Evolutionary conservation across 2,329 filamentous ascomycete species (phyloP), one percentile per base, ranked within the genome.

Genomic region (Pyrenophora tritici-repentis): DNA sequence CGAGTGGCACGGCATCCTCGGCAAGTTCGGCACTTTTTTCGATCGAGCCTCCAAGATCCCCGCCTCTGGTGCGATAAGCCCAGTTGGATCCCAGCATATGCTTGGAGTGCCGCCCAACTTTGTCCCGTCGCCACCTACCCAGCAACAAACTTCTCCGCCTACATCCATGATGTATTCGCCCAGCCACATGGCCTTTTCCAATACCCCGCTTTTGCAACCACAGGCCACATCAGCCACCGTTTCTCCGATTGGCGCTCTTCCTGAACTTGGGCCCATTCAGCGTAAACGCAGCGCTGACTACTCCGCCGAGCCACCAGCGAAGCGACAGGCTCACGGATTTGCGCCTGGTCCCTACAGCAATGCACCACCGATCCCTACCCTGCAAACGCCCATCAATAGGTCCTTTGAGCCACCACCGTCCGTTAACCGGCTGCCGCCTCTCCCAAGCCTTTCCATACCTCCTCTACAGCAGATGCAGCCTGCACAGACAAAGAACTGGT

Each of bases 1-100:
- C 41, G 83, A 86, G 46, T 97, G 94, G 94, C 86, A 97, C 66
- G 78, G 81, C 55, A 91, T 91, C 72, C 79, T 97, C 47, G 83
- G 88, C 44, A 88, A 87, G 60, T 97, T 97, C 70, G 86, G 87
- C 59, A 85, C 87, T 44, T 97, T 91, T 75, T 91, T 91, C 75
- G 86, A 92, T 61, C 83, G 83, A 51, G 89, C 90, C 24, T 82
- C 81, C 13, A 75, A 75, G 45, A 67, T 77, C 37, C 73, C 78
- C 6, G 62, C 76, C 33, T 67, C 79, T 53, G 70, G 66, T 67
- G 56, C 66, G 33, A 67, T 69, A 36, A 73, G 70, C 42, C 71
- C 74, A 38, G 49, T 63, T 42, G 66, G 64, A 24, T 63, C 62
- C 14, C 64, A 70, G 31, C 34, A 64, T 68, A 13, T 67, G 75